Evolutionary conservation across 257 asterid species (phyloP).

Genomic region (Anisodus acutangulus): DNA sequence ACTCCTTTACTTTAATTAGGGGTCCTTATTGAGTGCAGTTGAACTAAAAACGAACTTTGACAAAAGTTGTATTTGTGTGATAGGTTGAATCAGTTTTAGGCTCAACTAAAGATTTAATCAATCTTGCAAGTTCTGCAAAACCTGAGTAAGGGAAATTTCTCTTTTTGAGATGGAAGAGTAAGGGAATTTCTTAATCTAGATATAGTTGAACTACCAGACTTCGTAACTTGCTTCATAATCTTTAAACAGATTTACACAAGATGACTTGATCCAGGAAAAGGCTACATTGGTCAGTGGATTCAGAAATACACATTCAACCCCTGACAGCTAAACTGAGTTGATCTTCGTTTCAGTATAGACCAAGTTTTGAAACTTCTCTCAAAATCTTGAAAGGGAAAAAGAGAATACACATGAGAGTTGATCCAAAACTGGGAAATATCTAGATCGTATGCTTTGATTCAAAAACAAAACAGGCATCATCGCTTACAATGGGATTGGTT

Average conservation of each 20-base stretch:
- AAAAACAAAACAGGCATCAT: background rate
- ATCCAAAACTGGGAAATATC: background rate
- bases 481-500: constrained; percentile 5
- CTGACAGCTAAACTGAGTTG: background rate
- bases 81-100: background rate
- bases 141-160: background rate
- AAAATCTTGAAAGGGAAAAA: constrained; percentile 6
- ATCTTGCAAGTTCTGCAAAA: background rate
- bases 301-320: background rate
- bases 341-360: constrained; percentile 17
- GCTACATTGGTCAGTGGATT: background rate
- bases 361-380: background rate
- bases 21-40: background rate
- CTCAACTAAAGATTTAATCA: background rate
- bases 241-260: background rate
- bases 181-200: background rate
- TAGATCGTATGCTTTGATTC: background rate
- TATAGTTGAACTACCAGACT: background rate
- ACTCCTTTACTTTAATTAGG: background rate
- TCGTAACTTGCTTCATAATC: background rate
- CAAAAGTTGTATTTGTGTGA: background rate
- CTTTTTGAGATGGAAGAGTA: background rate
- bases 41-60: background rate
- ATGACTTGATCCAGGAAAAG: background rate
- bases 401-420: background rate